Evolutionary conservation across 1,284 basidiomycete genomes (phyloP), one percentile per base, ranked within the genome.

Genomic region (Tetrapyrgos nigripes): DNA sequence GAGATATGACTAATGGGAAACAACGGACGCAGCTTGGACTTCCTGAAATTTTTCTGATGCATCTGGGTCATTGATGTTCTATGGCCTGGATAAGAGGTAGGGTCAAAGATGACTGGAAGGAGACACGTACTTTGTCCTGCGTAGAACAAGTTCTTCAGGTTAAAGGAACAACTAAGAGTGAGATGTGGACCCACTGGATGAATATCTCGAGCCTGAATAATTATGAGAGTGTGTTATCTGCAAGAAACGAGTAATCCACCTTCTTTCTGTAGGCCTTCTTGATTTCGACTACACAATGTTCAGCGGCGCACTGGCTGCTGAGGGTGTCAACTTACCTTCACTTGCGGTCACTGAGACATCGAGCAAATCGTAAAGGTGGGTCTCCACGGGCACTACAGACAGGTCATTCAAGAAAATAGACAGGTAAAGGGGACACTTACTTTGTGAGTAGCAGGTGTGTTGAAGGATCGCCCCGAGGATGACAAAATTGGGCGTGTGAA

Each of bases 181-280:
- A 55, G 26, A 60, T 40, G 50, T 40, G 21, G 35, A 83, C 92
- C 70, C 75, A 96, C 94, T 43, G 94, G 94, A 74, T 96, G 94
- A 69, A 94, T 92, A 75, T 93, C 87, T 76, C 91, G 92, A 48
- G 94, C 94, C 92, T 94, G 64, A 59, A 63, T 52, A 57, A 66
- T 53, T 74, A 43, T 50, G 19, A 53, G 44, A 76, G 68, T 70
- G 64, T 53, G 67, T 50, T 10, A 53, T 53, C 60, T 35, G 31
- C 52, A 46, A 53, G 62, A 35, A 49, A 45, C n/a, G 62, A 52
- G 56, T 46, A 33, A 66, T 66, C 55, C 68, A 91, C 93, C 87
- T 94, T 95, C 79, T 86, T 91, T 71, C 91, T 89, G 72, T 97
- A 97, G 5, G 94, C 95, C 71, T 92, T 93, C 77, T 96, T 96